A percentile compares a stretch with the other conserved stretches of the same genome.
These are phyloP conservation scores for Cyclotella kingstonii DNA, from an alignment of 108 stramenopile genomes.

Conservation along the genomic window DNA sequence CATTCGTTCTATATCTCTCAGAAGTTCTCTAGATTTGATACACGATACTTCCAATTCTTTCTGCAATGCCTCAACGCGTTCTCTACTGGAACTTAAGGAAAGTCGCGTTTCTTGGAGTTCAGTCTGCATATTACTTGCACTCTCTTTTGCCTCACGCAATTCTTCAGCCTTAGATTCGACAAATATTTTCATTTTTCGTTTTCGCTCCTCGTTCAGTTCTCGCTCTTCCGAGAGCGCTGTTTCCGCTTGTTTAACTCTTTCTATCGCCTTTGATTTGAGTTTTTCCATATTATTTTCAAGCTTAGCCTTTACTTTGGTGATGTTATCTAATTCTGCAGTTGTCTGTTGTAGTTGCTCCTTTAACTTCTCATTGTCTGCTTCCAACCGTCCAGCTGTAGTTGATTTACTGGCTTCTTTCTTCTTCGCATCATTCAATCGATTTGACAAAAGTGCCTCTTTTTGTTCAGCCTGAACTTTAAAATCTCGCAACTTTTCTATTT, in stretches of 20 bases:
- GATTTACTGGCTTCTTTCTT: constrained; percentile 74
- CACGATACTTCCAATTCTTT: constrained; percentile 76
- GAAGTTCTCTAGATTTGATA: constrained; percentile 73
- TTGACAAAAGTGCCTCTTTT: constrained; percentile 62
- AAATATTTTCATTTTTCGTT: constrained; percentile 82
- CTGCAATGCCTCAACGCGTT: constrained; percentile 47
- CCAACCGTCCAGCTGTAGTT: constrained; percentile 57
- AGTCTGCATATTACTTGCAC: constrained; percentile 53
- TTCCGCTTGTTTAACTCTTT: constrained; percentile 62
- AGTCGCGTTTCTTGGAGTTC: constrained; percentile 69
- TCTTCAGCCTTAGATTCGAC: constrained; percentile 85
- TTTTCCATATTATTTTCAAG: constrained; percentile 61
- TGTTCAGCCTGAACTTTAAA: constrained; percentile 67
- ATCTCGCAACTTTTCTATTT: constrained; percentile 48
- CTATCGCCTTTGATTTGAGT: constrained; percentile 53
- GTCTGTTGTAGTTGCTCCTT: constrained; percentile 45
- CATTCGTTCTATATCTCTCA: constrained; percentile 73
- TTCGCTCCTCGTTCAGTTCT: constrained; percentile 76
- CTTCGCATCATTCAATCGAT: constrained; percentile 69
- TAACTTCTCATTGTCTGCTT: constrained; percentile 55
- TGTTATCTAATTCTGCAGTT: constrained; percentile 33
- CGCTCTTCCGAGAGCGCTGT: constrained; percentile 62
- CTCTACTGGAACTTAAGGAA: constrained; percentile 59
- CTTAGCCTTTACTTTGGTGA: constrained; percentile 54
- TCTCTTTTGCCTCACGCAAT: constrained; percentile 67